Base-by-base conservation (phyloP, 768 basidiomycete genomes). In the Pluteus cervinus region DNA sequence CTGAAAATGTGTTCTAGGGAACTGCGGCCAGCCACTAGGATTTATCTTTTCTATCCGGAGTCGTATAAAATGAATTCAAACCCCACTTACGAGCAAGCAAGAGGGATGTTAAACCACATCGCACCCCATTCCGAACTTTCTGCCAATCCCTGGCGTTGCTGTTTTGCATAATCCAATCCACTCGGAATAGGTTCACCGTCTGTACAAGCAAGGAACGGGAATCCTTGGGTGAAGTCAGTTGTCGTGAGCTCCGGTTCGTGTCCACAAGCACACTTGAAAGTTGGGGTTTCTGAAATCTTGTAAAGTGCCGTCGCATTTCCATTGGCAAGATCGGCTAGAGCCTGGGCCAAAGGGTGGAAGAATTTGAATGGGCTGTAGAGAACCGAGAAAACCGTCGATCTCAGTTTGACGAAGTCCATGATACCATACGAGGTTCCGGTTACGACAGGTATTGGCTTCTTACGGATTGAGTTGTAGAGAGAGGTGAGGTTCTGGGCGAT, bases 191-290 rank as follows among this genome's bases (percentile, higher is more conserved):
- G 31, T 20, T 52, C 47, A 3, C 64, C 65, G 37, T 68, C 66
- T 33, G 61, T 61, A 41, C 65, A 66, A 6, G 48, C 5, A 21
- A 66, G n/a, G n/a, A n/a, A n/a, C n/a, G n/a, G n/a, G n/a, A n/a
- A n/a, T n/a, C n/a, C n/a, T n/a, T n/a, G n/a, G n/a, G n/a, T n/a
- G n/a, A n/a, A n/a, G n/a, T n/a, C n/a, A n/a, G n/a, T n/a, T n/a
- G n/a, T n/a, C n/a, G n/a, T n/a, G n/a, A n/a, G n/a, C n/a, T n/a
- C n/a, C n/a, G n/a, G n/a, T n/a, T n/a, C n/a, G n/a, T n/a, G n/a
- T n/a, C n/a, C n/a, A n/a, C n/a, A n/a, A n/a, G n/a, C n/a, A n/a
- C n/a, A n/a, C n/a, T n/a, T n/a, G n/a, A n/a, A n/a, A n/a, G n/a
- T n/a, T n/a, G n/a, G n/a, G n/a, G n/a, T n/a, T n/a, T n/a, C n/a